Base-by-base conservation (phyloP, 176 grass and related monocot genomes). In the Pharus latifolius region DNA sequence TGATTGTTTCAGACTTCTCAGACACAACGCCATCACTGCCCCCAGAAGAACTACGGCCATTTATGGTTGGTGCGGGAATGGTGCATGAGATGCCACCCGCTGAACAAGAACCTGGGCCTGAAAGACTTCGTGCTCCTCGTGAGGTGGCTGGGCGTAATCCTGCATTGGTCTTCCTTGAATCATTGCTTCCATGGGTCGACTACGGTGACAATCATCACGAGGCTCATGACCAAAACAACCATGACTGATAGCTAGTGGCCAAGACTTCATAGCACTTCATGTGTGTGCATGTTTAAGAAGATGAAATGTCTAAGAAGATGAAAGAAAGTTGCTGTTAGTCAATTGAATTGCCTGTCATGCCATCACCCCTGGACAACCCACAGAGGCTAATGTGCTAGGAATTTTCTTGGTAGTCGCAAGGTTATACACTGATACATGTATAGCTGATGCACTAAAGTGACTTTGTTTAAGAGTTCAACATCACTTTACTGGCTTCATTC, bases 1-100 rank as follows among this genome's bases (percentile, higher is more conserved):
- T 99, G 58, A 89, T 94, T 86, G 90, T 88, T 63, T 99, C 95
- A 35, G 95, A 99, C 60, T 99, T 99, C 82, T 91, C 90, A 6
- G 95, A 99, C 55, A 83, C 79, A 72, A 82, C 85, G 50, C 90
- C 87, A 1, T 88, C 95, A 27, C 67, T 99, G 43, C 95, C 95
- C 49, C 90, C 90, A 17, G 95, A 99, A 78, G 95, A 94, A 81
- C 73, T 99, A 46, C 71, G 84, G 17, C 90, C 84, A 28, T 85
- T 99, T 55, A 94, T 99, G 90, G 85, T 86, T 56, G 90, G 84
- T 53, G 87, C 87, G 55, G 85, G 81, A 68, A 83, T 83, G 78
- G 47, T 37, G 66, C 89, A 84, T 68, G 87, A 87, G 72, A 87
- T 93, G 63, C 84, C 78, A 26, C 78, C 67, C 51, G 63, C 20